phyloP scores from a whole-genome alignment of 1,284 basidiomycete species.

The Pterulicium gracile region DNA sequence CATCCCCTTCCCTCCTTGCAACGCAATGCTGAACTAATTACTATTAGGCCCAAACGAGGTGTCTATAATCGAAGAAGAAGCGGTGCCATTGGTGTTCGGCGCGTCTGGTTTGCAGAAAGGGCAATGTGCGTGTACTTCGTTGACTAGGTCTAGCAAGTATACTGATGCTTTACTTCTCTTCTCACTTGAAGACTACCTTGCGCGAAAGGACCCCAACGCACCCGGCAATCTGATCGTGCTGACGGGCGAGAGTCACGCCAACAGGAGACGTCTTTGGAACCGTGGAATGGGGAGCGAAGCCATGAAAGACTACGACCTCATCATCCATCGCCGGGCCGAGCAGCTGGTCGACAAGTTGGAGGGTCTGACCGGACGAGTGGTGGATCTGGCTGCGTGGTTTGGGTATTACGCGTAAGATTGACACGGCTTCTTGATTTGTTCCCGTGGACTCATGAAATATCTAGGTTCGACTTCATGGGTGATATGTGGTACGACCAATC shows the following conservation, averaged over 20 bases:
- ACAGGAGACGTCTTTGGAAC: slow-evolving; percentile 41
- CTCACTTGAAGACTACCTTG: slow-evolving; percentile 16
- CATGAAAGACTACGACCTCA: slow-evolving; percentile 38
- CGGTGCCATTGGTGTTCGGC: slow-evolving; percentile 33
- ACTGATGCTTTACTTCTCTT: not conserved
- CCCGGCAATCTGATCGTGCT: slow-evolving; percentile 14
- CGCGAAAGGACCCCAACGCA: slow-evolving; percentile 17
- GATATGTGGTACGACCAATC: slow-evolving; percentile 41
- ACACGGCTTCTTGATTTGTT: not conserved
- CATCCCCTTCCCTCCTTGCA: too few species aligned
- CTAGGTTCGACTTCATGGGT: slow-evolving; percentile 52
- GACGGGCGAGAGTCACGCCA: slow-evolving; percentile 28
- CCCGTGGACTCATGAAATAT: slow-evolving; percentile 4
- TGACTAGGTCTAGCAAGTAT: not conserved
- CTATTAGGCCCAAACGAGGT: slow-evolving; percentile 44
- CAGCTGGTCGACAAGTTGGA: slow-evolving; percentile 29
- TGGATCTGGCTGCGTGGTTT: slow-evolving; percentile 33
- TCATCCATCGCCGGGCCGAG: slow-evolving; percentile 25
- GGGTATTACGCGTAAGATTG: slow-evolving; percentile 39
- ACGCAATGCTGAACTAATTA: slow-evolving; percentile 10
- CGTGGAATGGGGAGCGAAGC: slow-evolving; percentile 36
- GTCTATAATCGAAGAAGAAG: slow-evolving; percentile 31
- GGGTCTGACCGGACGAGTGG: slow-evolving; percentile 18
- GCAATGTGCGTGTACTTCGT: slow-evolving; percentile 27
- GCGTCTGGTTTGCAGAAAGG: slow-evolving; percentile 37